A percentile compares a stretch with the other conserved stretches of the same genome.
These are phyloP conservation scores for Camelina laxa DNA, from an alignment of 345 rosid species.

Conservation along the genomic window DNA sequence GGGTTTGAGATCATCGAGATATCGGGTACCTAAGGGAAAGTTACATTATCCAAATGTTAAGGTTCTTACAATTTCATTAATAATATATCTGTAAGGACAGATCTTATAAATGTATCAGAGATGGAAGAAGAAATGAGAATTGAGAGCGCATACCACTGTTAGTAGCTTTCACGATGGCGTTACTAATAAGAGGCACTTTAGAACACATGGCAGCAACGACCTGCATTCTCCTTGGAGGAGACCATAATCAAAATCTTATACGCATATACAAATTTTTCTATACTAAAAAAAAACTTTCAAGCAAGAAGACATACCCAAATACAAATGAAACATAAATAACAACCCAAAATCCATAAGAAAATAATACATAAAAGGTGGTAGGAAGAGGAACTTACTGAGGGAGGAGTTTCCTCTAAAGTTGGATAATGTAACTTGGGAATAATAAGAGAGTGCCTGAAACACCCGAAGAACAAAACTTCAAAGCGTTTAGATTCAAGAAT, in stretches of 20 bases:
- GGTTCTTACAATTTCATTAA: not conserved
- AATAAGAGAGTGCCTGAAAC: conserved; percentile 90
- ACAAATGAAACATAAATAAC: not conserved
- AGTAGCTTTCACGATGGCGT: conserved; percentile 84
- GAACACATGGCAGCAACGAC: conserved; percentile 96
- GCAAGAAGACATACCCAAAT: conserved; percentile 9
- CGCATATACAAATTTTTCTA: conserved; percentile 1
- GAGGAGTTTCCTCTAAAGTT: conserved; percentile 81
- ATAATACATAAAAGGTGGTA: not conserved
- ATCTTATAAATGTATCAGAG: not conserved
- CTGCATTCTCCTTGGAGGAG: conserved; percentile 57
- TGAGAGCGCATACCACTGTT: conserved; percentile 59
- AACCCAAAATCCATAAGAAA: not conserved
- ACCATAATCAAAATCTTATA: conserved; percentile 43
- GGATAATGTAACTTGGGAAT: conserved; percentile 86
- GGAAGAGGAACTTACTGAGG: conserved; percentile 73
- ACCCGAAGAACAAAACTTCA: conserved; percentile 3
- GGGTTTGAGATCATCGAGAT: not conserved
- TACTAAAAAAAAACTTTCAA: not conserved
- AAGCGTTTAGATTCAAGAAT: conserved; percentile 9
- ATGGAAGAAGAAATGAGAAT: not conserved
- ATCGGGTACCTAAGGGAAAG: not conserved
- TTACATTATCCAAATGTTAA: not conserved
- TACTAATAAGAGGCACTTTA: conserved; percentile 82
- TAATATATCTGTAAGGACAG: not conserved